These are phyloP conservation scores for Nemania abortiva DNA, from an alignment of 2,329 filamentous ascomycete species.

Conservation along the genomic window DNA sequence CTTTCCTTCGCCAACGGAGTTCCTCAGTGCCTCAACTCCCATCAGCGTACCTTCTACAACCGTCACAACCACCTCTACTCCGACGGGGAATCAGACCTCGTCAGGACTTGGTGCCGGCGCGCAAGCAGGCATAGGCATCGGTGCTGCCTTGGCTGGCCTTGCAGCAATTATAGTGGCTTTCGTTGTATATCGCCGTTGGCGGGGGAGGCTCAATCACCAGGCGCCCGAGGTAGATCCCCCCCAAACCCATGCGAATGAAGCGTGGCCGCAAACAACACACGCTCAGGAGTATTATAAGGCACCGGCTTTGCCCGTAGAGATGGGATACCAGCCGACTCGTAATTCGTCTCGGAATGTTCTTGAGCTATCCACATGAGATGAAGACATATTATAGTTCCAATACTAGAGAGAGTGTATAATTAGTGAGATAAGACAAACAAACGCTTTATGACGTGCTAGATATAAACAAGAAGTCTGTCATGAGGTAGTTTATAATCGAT, in stretches of 20 bases:
- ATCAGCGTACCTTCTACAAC: slow-evolving; percentile 1
- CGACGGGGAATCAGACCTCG: not conserved
- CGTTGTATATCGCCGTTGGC: slow-evolving; percentile 23
- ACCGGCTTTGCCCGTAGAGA: not conserved
- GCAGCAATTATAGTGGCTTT: slow-evolving; percentile 11
- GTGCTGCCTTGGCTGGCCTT: slow-evolving; percentile 24
- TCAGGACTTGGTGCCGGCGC: slow-evolving; percentile 30
- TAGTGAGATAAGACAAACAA: too few species aligned
- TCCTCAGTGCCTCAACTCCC: not conserved
- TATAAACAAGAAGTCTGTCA: too few species aligned
- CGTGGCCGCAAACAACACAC: not conserved
- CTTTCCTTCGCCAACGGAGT: not conserved
- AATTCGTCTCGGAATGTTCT: not conserved
- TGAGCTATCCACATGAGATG: not conserved
- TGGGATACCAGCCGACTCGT: not conserved
- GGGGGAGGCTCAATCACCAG: slow-evolving; percentile 4
- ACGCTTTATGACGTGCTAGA: too few species aligned
- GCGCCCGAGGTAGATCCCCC: not conserved
- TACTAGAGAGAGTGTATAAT: not conserved
- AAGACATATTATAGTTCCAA: not conserved
- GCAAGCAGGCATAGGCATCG: slow-evolving; percentile 35
- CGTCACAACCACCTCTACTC: not conserved
- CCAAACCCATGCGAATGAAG: not conserved
- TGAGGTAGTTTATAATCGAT: too few species aligned
- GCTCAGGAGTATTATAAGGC: not conserved